These are phyloP conservation scores for Exserohilum rostratum DNA, from an alignment of 2,329 filamentous ascomycete genomes.

Conservation along the genomic window DNA sequence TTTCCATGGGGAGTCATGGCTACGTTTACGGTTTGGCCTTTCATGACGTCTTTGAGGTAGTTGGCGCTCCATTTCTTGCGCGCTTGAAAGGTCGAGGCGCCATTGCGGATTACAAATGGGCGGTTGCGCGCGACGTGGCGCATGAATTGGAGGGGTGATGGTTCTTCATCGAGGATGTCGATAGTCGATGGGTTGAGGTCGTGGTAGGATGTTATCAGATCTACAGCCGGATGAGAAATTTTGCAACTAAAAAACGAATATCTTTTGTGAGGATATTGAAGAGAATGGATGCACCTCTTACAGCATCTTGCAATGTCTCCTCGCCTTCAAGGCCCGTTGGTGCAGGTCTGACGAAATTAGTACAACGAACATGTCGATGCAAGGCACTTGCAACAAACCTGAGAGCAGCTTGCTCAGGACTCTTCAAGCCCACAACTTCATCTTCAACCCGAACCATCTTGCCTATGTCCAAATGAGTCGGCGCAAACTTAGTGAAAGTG, in stretches of 20 bases:
- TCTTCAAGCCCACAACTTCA: conserved; percentile 27
- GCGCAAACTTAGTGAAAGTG: conserved; percentile 11
- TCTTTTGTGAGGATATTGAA: not conserved
- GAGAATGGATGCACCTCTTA: conserved; percentile 44
- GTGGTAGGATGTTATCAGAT: conserved; percentile 71
- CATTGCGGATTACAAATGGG: conserved; percentile 73
- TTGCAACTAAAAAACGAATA: no score
- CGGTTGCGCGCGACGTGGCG: conserved; percentile 74
- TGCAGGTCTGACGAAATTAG: conserved; percentile 29
- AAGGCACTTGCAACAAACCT: conserved; percentile 16
- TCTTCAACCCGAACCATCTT: conserved; percentile 21
- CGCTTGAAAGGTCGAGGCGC: conserved; percentile 68
- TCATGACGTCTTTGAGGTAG: conserved; percentile 64
- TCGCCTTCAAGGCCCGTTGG: conserved; percentile 36
- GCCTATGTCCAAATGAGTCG: not conserved
- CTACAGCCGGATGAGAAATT: conserved; percentile 16
- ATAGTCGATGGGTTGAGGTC: conserved; percentile 70
- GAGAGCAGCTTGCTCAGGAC: conserved; percentile 17
- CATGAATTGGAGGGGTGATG: conserved; percentile 80
- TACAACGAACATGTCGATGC: not conserved
- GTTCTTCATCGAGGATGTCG: conserved; percentile 67
- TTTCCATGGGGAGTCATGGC: conserved; percentile 76
- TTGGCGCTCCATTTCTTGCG: conserved; percentile 65
- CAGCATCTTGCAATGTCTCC: conserved; percentile 38
- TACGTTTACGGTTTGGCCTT: conserved; percentile 69